phyloP scores from a whole-genome alignment of 2,329 filamentous ascomycete genomes.

The Penicillium sp. region DNA sequence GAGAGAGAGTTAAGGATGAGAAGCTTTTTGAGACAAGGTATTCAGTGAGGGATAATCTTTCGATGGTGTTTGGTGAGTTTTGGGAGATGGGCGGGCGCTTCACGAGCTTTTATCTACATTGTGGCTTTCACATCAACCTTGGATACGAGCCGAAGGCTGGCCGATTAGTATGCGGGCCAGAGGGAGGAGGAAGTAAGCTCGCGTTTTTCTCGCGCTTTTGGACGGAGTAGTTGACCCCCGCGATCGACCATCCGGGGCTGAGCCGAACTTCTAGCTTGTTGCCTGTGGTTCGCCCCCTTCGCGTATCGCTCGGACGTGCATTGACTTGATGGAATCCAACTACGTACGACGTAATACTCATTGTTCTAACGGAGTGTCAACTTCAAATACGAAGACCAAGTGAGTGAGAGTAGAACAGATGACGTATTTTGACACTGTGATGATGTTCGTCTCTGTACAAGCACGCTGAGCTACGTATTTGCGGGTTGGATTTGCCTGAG shows the following conservation, averaged over 20 bases:
- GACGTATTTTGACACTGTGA: not conserved
- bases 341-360: not conserved
- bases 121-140: not conserved
- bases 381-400: not conserved
- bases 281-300: not conserved
- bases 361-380: not conserved
- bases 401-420: not conserved
- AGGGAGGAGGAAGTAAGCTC: slow-evolving; percentile 1
- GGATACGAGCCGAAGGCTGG: slow-evolving; percentile 5
- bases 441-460: too few relatives aligned
- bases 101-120: not conserved
- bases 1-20: not conserved
- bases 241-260: not conserved
- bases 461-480: not conserved
- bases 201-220: slow-evolving; percentile 14
- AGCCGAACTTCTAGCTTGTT: too few relatives aligned
- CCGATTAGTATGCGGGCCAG: not conserved
- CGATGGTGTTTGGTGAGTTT: not conserved
- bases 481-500: not conserved
- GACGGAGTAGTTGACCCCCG: too few relatives aligned
- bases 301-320: not conserved
- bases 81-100: not conserved
- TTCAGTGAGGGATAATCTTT: not conserved
- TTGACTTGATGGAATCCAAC: not conserved
- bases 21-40: not conserved